Conservation (phyloP, 1,284 basidiomycete genomes). For the Coniferiporia weirii region DNA sequence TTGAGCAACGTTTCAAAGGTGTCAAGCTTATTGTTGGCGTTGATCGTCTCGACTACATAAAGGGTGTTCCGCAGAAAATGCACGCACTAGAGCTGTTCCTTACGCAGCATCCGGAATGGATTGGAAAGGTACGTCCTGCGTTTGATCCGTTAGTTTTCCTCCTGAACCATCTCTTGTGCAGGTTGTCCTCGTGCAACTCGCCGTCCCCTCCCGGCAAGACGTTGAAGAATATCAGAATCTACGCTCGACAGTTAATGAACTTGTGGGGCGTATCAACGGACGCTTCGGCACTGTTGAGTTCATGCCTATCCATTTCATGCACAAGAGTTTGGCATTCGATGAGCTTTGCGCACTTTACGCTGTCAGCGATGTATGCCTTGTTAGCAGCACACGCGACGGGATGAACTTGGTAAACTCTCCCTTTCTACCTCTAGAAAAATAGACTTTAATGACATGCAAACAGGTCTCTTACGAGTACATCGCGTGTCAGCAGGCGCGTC, state of each 20-base stretch:
- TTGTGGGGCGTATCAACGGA: slow-evolving; percentile 97
- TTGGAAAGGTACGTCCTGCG: slow-evolving; percentile 69
- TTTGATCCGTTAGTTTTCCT: neutral
- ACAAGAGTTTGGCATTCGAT: slow-evolving; percentile 90
- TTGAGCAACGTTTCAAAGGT: slow-evolving; percentile 88
- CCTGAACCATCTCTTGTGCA: slow-evolving; percentile 24
- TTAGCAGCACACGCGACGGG: slow-evolving; percentile 92
- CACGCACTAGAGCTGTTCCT: slow-evolving; percentile 97
- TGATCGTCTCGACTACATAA: slow-evolving; percentile 98
- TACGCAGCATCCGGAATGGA: slow-evolving; percentile 97
- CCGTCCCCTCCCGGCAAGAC: slow-evolving; percentile 95
- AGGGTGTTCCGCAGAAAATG: slow-evolving; percentile 97
- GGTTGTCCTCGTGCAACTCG: slow-evolving; percentile 95
- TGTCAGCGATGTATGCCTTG: slow-evolving; percentile 92
- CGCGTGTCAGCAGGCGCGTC: slow-evolving; percentile 87
- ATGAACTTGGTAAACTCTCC: slow-evolving; percentile 82
- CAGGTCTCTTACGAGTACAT: slow-evolving; percentile 99
- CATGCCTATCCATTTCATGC: slow-evolving; percentile 99
- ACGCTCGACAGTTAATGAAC: slow-evolving; percentile 93
- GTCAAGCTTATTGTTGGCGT: slow-evolving; percentile 99
- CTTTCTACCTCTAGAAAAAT: neutral
- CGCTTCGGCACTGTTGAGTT: slow-evolving; percentile 98
- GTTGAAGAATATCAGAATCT: slow-evolving; percentile 99
- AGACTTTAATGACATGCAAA: neutral
- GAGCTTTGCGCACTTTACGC: slow-evolving; percentile 97